Base-by-base conservation (phyloP, 2,329 filamentous ascomycete species). In the Colletotrichum acutatum region DNA sequence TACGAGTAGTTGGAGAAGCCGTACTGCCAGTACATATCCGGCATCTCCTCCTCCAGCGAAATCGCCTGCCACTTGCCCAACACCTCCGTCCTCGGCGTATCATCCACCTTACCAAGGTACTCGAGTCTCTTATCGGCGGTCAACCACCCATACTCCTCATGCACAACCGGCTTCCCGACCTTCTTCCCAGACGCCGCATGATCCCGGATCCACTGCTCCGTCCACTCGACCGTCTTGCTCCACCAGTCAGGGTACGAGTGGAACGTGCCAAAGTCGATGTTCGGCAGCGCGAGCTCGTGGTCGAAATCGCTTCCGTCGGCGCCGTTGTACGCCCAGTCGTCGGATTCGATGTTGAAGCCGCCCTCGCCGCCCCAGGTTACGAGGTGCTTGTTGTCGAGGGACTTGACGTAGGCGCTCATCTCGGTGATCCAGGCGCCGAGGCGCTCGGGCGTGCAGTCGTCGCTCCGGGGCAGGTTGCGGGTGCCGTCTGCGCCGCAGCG, bases 351-450 rank as follows among this genome's bases (percentile, higher is more conserved):
- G 77, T 87, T 86, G 80, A 90, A 90, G 56, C 86, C 90, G 7
- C 91, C 91, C 79, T 93, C 88, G 30, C 86, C 87, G 54, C 89
- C 88, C 75, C 84, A 87, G 14, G 88, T 89, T 6, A 90, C 87
- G 11, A 90, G 82, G 77, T 90, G 88, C 74, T 87, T 78, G 0
- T 80, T 74, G 77, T 90, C 88, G 5, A 90, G 76, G 16, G 78
- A 81, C 80, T 90, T 90, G 81, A 90, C 83, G 76, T 85, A 89
- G 0, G 84, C 82, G 78, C 85, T 88, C 82, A 90, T 89, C 77
- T 90, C 87, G 57, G 84, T 83, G 61, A 86, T 84, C 88, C 88
- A 90, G 0, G 76, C 78, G 1, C 83, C 85, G 11, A 89, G 78
- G 2, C 84, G 78, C 1, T 82, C 82, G 0, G 87, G 79, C 0